Base-by-base conservation (phyloP, 495 filamentous ascomycete species). In the Echria macrotheca region DNA sequence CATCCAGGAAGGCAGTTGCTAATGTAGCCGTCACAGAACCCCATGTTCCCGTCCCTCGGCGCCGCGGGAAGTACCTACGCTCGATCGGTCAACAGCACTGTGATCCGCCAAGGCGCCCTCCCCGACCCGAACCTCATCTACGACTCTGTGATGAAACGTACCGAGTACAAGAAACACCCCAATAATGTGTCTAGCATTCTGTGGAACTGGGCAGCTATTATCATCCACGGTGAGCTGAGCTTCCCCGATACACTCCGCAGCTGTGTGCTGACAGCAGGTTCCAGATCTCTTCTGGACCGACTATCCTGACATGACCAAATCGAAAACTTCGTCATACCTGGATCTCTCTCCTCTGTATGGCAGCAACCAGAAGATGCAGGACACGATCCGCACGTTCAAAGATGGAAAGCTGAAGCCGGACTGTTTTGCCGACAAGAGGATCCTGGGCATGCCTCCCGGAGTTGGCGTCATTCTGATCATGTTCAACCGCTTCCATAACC, bases 291-390 rank as follows among this genome's bases (percentile, higher is more conserved):
- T 68, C 47, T 67, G 66, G 62, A 69, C 66, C n/a, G 67, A 69
- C 53, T 55, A 69, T 44, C 59, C 49, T 3, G 70, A 75, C 47
- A 65, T 64, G 50, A 70, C 69, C 44, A 82, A 76, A 41, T 86
- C 81, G 19, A 73, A 81, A 58, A 91, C 87, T 0, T 93, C 87
- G 0, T 90, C 86, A 0, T 96, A 91, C 56, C 71, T 96, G 12
- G 90, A 96, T 52, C 73, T 96, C 10, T 76, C 84, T 1, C 90
- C 90, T 0, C 75, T 96, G 2, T 96, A 96, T 59, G 90, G 90
- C 18, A 91, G 84, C 61, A 88, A 83, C 52, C 75, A 84, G 59
- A 69, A 76, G 1, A 86, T 90, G 62, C 89, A 94, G 59, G 70
- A 87, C 53, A 66, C 67, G 6, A 80, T 96, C 53, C 75, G 90